phyloP scores from a whole-genome alignment of 192 early-diverging fungal species.

The Entrophospora sp. region DNA sequence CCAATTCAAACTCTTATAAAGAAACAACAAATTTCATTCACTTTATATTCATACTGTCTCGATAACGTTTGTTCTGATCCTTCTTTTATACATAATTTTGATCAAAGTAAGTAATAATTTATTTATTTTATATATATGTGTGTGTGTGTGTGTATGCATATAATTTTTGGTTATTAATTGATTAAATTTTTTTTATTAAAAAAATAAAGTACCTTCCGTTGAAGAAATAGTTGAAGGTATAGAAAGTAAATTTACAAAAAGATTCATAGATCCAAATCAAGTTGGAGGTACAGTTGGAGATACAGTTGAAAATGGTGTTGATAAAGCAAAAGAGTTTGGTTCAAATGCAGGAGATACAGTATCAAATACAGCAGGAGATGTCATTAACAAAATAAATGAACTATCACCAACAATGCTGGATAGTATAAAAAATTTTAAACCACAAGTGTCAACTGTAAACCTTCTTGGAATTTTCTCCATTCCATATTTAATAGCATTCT shows the following conservation, averaged over 20 bases:
- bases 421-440: neutral
- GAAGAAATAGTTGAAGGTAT: too few relatives aligned
- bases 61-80: slow-evolving; percentile 5
- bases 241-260: too few relatives aligned
- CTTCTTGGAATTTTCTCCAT: neutral
- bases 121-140: neutral
- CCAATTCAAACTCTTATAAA: neutral
- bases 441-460: neutral
- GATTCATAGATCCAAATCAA: too few relatives aligned
- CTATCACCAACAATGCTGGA: neutral
- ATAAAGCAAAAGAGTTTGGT: neutral
- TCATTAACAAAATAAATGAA: neutral
- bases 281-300: neutral
- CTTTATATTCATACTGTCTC: slow-evolving; percentile 9
- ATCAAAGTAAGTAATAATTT: slow-evolving; percentile 7
- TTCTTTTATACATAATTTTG: neutral
- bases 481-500: neutral
- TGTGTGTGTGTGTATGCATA: too few relatives aligned
- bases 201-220: too few relatives aligned
- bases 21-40: slow-evolving; percentile 4
- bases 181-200: too few relatives aligned
- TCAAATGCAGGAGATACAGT: neutral
- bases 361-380: neutral
- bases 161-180: too few relatives aligned
- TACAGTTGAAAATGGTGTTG: neutral